Evolutionary conservation across 202 grass and related monocot genomes (phyloP), one percentile per base, ranked within the genome.

Genomic region (Hordeum pubiflorum): DNA sequence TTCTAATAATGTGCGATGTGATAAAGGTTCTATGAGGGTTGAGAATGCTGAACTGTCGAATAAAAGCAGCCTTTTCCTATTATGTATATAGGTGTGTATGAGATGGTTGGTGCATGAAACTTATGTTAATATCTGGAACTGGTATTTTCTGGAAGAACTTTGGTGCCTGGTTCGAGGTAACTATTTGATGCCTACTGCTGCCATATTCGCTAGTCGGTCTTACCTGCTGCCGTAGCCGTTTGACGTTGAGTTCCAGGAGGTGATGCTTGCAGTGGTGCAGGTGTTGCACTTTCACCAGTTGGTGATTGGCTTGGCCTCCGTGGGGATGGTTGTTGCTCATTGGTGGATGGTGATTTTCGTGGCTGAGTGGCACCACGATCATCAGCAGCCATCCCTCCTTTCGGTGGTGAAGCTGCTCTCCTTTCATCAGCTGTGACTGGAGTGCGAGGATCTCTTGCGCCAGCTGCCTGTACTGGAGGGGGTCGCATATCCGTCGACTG

Each of bases 351-450:
- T 57, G 43, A 31, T 72, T 77, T 64, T 57, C 13, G 38, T 71
- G 55, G 34, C n/a, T 60, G 22, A 22, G 33, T 31, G 24, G 77
- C 65, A 76, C 55, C 33, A 72, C 15, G 38, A 62, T 69, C 79
- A 77, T 87, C 74, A 31, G 10, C 4, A 17, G 32, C 5, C n/a
- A 54, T 13, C 58, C 57, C 39, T 70, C 1, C 71, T 69, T 63
- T 77, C 21, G 71, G 39, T 44, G 32, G 71, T 7, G 43, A 57
- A 75, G 29, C 59, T 33, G 1, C 69, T 75, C 17, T 69, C 40
- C 24, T 76, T 88, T 80, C 62, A 44, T 75, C 40, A 75, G 32
- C 41, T 63, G 29, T 36, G 43, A 17, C 48, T 75, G 69, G 76
- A 84, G 54, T 48, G 2, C 15, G 36, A 74, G 60, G 75, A 79